phyloP scores from a whole-genome alignment of 1,284 basidiomycete species.

The Apiotrichum sp. region DNA sequence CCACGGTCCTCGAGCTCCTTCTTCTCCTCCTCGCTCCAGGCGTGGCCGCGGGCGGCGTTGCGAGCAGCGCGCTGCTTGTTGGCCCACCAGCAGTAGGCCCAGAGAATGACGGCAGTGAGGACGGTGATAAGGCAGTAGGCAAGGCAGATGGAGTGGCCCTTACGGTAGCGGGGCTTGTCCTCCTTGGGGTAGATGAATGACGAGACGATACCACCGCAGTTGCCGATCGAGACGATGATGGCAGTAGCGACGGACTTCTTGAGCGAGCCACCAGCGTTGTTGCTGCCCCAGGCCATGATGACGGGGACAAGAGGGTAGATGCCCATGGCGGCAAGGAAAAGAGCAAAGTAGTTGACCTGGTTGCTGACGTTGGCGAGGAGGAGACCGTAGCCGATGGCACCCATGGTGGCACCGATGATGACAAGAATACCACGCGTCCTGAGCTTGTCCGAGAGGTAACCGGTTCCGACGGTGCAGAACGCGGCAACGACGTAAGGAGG shows the following conservation, averaged over 20 bases:
- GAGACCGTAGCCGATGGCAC: conserved; percentile 30
- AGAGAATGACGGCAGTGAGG: conserved; percentile 22
- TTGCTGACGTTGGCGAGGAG: conserved; percentile 35
- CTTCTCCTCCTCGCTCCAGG: conserved; percentile 34
- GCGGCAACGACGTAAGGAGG: conserved; percentile 38
- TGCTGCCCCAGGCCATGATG: conserved; percentile 54
- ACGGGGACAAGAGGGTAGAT: conserved; percentile 56
- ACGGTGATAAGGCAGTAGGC: conserved; percentile 27
- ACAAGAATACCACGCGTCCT: conserved; percentile 37
- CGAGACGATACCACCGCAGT: conserved; percentile 53
- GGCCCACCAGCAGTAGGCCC: conserved; percentile 18
- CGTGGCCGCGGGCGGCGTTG: conserved; percentile 23
- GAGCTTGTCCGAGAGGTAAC: conserved; percentile 39
- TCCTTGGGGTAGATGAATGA: conserved; percentile 49
- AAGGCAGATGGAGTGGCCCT: conserved; percentile 32
- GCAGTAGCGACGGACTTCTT: conserved; percentile 55
- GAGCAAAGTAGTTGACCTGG: conserved; percentile 53
- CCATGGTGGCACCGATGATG: conserved; percentile 36
- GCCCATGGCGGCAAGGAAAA: conserved; percentile 55
- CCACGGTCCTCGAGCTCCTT: conserved; percentile 30
- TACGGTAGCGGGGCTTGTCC: conserved; percentile 24
- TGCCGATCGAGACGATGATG: conserved; percentile 55
- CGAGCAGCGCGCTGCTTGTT: conserved; percentile 26
- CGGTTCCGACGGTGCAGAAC: conserved; percentile 35
- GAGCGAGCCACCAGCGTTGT: conserved; percentile 56